Conservation (phyloP, 257 asterid genomes). For the Hygrophila difformis region DNA sequence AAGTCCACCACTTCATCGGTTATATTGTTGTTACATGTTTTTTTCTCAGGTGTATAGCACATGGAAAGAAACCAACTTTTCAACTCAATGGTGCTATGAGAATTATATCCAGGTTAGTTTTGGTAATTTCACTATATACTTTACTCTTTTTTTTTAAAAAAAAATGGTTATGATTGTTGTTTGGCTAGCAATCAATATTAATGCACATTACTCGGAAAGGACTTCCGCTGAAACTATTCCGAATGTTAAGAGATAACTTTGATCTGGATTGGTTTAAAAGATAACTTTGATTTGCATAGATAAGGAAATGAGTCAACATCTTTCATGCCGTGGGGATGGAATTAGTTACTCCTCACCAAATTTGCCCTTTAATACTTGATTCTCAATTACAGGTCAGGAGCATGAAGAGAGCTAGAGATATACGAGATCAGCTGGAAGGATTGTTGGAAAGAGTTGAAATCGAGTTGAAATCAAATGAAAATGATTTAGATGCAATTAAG, state of each 20-base stretch:
- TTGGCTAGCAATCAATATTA: too few relatives aligned
- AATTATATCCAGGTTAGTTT: constrained; percentile 69
- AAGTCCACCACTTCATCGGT: neutral
- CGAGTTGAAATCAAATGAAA: constrained; percentile 47
- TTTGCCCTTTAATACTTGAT: neutral
- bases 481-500: constrained; percentile 63
- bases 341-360: neutral
- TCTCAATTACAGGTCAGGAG: constrained; percentile 63
- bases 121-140: neutral
- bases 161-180: constrained; percentile 10
- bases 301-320: too few relatives aligned
- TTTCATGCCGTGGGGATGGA: constrained; percentile 2
- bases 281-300: too few relatives aligned
- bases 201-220: too few relatives aligned
- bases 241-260: too few relatives aligned
- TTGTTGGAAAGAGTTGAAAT: constrained; percentile 86
- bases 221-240: too few relatives aligned
- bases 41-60: constrained; percentile 63
- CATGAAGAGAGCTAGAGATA: constrained; percentile 94
- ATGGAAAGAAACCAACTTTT: constrained; percentile 84
- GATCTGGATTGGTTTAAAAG: too few relatives aligned
- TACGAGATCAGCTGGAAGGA: constrained; percentile 90
- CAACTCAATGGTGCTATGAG: constrained; percentile 96
- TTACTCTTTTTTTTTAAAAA: constrained; percentile 6
- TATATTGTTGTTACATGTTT: constrained; percentile 7